Base-by-base conservation (phyloP, 257 asterid species). In the Scutellaria galericulata region DNA sequence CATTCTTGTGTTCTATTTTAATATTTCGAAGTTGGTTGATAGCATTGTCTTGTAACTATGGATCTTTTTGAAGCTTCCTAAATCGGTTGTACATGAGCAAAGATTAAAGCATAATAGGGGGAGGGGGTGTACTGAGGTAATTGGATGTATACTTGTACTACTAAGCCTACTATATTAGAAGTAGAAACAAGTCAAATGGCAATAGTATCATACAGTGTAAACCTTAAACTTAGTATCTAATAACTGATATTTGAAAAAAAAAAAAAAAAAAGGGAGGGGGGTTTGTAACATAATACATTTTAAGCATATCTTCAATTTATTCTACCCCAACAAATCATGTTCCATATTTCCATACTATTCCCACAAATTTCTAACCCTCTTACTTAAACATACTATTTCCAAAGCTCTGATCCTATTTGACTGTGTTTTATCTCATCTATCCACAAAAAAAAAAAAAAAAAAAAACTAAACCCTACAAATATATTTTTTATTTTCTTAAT, bases 401-500 rank as follows among this genome's bases (percentile, higher is more conserved):
- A n/a, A n/a, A 56, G 42, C 54, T 56, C 5, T 56, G 22, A 41
- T 22, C 60, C 18, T 31, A 24, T 7, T 12, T 51, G 66, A 40
- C 31, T 42, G 59, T 12, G 13, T 63, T 44, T 10, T 27, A 59
- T 60, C 46, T 44, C 68, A 24, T 55, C 48, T 1, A 41, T 3
- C 37, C 37, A 31, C 37, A 31, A 2, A 31, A 31, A 3, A 31
- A 31, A 0, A 31, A 6, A 7, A 58, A 60, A 59, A 47, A 37
- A 59, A 60, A 50, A 10, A 39, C 3, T 20, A 14, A 67, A 39
- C 45, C 67, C 59, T 53, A 10, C 44, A 55, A 31, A 4, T 40
- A 39, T 18, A 48, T 65, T 27, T 52, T 14, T 2, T 13, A 54
- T 64, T 39, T 72, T 62, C 45, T 39, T 66, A 64, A 54, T 55